Evolutionary conservation across 1,139 yeast species (phyloP), one percentile per base, ranked within the genome.

Genomic region (Yamadazyma friedrichii): DNA sequence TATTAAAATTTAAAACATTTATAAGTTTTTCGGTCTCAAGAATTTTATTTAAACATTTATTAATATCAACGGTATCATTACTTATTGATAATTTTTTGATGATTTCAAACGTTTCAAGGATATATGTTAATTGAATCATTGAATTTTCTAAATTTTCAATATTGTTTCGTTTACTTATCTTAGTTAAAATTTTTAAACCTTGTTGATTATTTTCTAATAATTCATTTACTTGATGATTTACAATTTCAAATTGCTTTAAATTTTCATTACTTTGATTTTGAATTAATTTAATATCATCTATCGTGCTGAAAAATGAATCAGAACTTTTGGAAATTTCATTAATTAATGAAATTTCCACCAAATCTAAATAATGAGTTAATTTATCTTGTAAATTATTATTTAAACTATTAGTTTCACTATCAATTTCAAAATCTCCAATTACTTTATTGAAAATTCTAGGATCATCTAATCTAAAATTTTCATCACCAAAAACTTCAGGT

Each of bases 281-380:
- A 35, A 93, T 82, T 9, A 69, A 71, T 49, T 79, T 76, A 44
- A 94, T 75, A 51, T 88, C 95, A 42, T 82, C 89, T 43, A 94
- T 67, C 0, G 96, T 91, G 39, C 80, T 79, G 61, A 91, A 89
- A 57, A 93, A 93, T 3, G 91, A 82, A 44, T 81, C 80, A 0
- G 96, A 87, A 0, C 96, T 84, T 50, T 79, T 80, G 9, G 96
- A 84, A 30, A 93, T 89, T 58, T 91, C 96, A 36, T 78, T 74
- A 15, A 91, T 85, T 36, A 93, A 65, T 48, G 85, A 82, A 33
- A 87, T 69, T 60, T 93, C 98, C 1, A 93, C 91, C 1, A 82
- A 72, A 59, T 93, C 98, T 44, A 93, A 69, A 57, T 89, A 88
- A 63, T 82, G 81, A 2, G 94, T 85, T 33, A 93, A 67, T 53